Evolutionary conservation across 176 grass and related monocot genomes (phyloP), one percentile per base, ranked within the genome.

Genomic region (Elymus sibiricus): DNA sequence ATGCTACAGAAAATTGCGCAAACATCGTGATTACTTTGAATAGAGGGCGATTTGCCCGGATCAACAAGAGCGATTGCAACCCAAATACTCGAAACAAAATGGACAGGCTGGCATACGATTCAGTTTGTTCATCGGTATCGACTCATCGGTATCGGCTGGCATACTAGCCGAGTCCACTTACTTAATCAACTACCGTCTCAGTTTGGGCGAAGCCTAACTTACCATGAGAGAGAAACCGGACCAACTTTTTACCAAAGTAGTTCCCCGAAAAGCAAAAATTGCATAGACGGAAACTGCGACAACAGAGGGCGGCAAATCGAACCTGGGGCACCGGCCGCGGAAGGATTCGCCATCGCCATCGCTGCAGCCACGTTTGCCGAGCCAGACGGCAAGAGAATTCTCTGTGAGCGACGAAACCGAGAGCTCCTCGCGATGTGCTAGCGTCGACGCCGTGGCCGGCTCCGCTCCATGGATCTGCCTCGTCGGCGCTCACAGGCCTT

Each of bases 81-180:
- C 1, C 37, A 59, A 19, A 2, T 64, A 70, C 53, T 71, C 13
- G 6, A 53, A 55, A 79, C 21, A 80, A 71, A 75, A 42, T 7
- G 9, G 13, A 4, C n/a, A 56, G 64, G 34, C 24, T 65, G 3
- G 61, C 58, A 10, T 27, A n/a, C 1, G 21, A 16, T 58, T 21
- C 0, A 5, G 13, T 37, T 26, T 16, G 67, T 4, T 46, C 0
- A 46, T 46, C 2, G 25, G 40, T 13, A 31, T 55, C 8, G 6
- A 7, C 60, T 43, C 9, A n/a, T n/a, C n/a, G n/a, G n/a, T n/a
- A n/a, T n/a, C n/a, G n/a, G n/a, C n/a, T n/a, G n/a, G n/a, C n/a
- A n/a, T n/a, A n/a, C 82, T 58, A 70, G 1, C 7, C 6, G 38
- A 88, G 85, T 88, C 76, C 77, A 91, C 82, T 64, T 4, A 91